Conservation (phyloP, 495 filamentous ascomycete species). For the Articulospora tetracladia region DNA sequence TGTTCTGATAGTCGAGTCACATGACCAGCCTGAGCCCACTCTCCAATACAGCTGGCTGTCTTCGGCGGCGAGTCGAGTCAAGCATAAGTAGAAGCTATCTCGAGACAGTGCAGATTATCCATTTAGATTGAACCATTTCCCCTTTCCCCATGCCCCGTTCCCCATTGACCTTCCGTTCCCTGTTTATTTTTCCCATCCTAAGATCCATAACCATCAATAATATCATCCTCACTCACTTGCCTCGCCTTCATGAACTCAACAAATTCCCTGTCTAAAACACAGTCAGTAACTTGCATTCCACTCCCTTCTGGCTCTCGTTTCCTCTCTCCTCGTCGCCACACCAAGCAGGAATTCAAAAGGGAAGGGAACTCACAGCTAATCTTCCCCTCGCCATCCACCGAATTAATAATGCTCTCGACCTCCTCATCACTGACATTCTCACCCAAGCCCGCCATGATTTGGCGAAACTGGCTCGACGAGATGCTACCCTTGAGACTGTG, state of each 20-base stretch:
- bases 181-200: too few species aligned
- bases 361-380: constrained; percentile 25
- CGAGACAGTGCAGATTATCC: too few species aligned
- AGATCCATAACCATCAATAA: constrained; percentile 24
- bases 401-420: constrained; percentile 27
- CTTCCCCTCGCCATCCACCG: constrained; percentile 31
- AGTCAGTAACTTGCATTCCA: constrained; percentile 22
- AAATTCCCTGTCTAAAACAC: constrained; percentile 26
- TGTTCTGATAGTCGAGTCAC: too few species aligned
- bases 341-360: neutral
- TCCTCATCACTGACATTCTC: constrained; percentile 28
- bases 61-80: too few species aligned
- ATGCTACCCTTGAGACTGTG: constrained; percentile 28
- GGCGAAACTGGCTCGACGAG: constrained; percentile 27
- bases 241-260: constrained; percentile 28
- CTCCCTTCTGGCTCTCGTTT: neutral
- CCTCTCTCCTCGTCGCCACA: neutral
- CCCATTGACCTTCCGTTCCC: too few species aligned
- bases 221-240: constrained; percentile 25
- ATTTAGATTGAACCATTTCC: too few species aligned
- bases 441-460: constrained; percentile 26
- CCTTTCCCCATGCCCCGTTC: too few species aligned
- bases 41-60: too few species aligned
- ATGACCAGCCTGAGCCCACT: too few species aligned
- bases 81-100: too few species aligned